Evolutionary conservation across 768 basidiomycete species (phyloP), one percentile per base, ranked within the genome.

Genomic region (Hydnomerulius pinastri): DNA sequence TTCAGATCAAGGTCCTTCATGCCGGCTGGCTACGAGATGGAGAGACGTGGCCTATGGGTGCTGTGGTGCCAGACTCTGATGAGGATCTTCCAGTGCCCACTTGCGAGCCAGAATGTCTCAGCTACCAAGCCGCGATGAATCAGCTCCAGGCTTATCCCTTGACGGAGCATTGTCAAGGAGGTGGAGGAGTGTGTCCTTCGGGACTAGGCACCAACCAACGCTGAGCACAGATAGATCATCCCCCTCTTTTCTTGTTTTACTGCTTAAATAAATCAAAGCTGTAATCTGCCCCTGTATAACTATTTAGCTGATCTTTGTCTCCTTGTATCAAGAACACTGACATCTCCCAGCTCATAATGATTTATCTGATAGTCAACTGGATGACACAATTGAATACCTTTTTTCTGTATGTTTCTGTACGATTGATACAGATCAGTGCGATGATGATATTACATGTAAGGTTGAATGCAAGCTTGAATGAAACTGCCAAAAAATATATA

Each of bases 1-100:
- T 41, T 48, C 67, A 92, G 89, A 78, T 90, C 60, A 85, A 86
- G 61, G 75, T 92, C 51, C 67, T 90, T 38, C 80, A 87, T 58
- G 79, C 84, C 28, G 83, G 84, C 29, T 92, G 90, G 90, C 66
- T 87, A 39, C 80, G 80, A 43, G 88, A 92, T 53, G 67, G 67
- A 42, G 75, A 81, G 42, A 89, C 85, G 38, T 92, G 90, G 90
- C 90, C 90, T 17, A 68, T 71, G 32, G 83, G 79, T 15, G 73
- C 78, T 30, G 67, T 73, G 4, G 86, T 71, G n/a, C 85, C 81
- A 8, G 80, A 82, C 45, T 76, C 85, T 12, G 86, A 87, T 58
- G 80, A 86, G 38, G 72, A 75, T 39, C 44, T 12, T 43, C 45
- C n/a, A 23, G 25, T n/a, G 40, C 30, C 32, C 48, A 43, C 35